Evolutionary conservation across 2,329 filamentous ascomycete species (phyloP).

Genomic region (Beauveria scarabaeidicola): DNA sequence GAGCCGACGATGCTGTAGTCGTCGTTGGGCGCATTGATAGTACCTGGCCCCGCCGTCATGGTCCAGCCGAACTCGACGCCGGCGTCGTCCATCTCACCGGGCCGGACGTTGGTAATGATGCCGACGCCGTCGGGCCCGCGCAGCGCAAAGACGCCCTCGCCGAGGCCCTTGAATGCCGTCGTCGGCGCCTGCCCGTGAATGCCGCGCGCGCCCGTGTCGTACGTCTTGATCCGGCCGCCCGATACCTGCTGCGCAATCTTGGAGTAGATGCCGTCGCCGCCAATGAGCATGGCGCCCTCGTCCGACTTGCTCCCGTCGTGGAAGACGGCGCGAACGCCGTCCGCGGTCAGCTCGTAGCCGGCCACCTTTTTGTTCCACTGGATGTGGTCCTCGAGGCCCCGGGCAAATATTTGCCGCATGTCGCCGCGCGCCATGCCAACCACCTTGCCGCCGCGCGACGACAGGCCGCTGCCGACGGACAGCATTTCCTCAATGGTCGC

Average conservation of each 20-base stretch:
- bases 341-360: constrained; percentile 46
- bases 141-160: constrained; percentile 52
- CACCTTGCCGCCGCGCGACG: constrained; percentile 47
- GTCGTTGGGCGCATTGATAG: constrained; percentile 49
- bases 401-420: constrained; percentile 51
- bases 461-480: constrained; percentile 21
- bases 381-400: constrained; percentile 46
- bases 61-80: constrained; percentile 55
- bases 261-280: constrained; percentile 55
- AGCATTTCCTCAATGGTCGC: neutral
- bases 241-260: constrained; percentile 52
- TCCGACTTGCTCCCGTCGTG: constrained; percentile 50
- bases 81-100: constrained; percentile 50
- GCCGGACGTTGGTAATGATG: constrained; percentile 55
- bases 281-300: constrained; percentile 51
- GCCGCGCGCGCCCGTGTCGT: constrained; percentile 53
- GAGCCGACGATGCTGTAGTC: constrained; percentile 50
- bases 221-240: constrained; percentile 48
- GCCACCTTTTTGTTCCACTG: constrained; percentile 48
- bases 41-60: constrained; percentile 48
- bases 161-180: constrained; percentile 50
- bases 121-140: constrained; percentile 38
- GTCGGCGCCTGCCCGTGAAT: constrained; percentile 59
- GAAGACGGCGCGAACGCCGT: constrained; percentile 49
- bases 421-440: constrained; percentile 55